These are phyloP conservation scores for Dactylonectria estremocensis DNA, from an alignment of 2,329 filamentous ascomycete species.

Conservation along the genomic window DNA sequence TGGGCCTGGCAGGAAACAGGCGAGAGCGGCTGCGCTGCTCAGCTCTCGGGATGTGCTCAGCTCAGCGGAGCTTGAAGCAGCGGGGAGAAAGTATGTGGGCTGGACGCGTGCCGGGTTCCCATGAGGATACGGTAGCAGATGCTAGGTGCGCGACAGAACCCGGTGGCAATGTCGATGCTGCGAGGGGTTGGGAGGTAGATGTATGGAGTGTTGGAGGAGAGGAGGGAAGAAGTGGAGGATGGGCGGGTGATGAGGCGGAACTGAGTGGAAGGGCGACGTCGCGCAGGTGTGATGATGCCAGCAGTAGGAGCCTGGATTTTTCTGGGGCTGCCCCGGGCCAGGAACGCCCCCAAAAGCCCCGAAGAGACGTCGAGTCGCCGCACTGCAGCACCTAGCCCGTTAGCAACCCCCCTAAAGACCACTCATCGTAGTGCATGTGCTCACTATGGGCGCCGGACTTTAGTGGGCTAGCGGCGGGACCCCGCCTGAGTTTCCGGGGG, in stretches of 20 bases:
- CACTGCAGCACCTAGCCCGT: neutral
- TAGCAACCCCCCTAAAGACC: neutral
- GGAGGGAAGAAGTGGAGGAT: conserved; percentile 21
- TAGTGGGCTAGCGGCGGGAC: conserved; percentile 25
- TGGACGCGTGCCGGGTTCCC: conserved; percentile 34
- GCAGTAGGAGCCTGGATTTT: conserved; percentile 46
- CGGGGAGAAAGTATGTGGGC: conserved; percentile 37
- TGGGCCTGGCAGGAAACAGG: conserved; percentile 34
- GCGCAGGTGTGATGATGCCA: conserved; percentile 45
- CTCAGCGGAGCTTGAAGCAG: conserved; percentile 26
- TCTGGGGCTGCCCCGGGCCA: conserved; percentile 5
- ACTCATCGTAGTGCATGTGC: conserved; percentile 13
- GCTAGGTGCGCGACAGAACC: conserved; percentile 4
- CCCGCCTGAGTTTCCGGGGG: conserved; percentile 24
- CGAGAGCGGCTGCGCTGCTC: conserved; percentile 27
- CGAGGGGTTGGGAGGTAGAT: conserved; percentile 10
- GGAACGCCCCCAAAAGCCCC: conserved; percentile 13
- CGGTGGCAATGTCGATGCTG: conserved; percentile 4
- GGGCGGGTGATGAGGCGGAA: conserved; percentile 12
- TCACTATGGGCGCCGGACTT: conserved; percentile 9
- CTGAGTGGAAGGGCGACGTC: conserved; percentile 15
- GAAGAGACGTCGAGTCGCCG: conserved; percentile 1
- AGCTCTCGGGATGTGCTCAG: conserved; percentile 43
- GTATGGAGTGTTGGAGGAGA: conserved; percentile 17
- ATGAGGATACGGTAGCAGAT: conserved; percentile 31